These are phyloP conservation scores for Elymus sibiricus DNA, from an alignment of 176 grass and related monocot species.

Conservation along the genomic window DNA sequence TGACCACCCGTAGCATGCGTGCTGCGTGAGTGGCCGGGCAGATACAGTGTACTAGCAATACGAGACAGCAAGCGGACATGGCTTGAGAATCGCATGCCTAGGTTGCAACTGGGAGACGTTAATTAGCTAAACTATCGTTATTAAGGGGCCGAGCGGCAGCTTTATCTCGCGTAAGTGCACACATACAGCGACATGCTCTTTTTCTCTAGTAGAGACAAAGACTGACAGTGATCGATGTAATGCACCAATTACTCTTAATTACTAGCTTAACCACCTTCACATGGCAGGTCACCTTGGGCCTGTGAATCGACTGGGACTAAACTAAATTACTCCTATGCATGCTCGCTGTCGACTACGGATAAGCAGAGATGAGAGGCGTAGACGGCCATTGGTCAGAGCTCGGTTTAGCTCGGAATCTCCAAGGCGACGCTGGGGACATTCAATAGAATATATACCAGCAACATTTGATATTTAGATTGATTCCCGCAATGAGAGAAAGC, in stretches of 20 bases:
- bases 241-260: background rate
- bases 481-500: background rate
- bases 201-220: background rate
- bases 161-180: background rate
- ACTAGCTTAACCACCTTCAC: background rate
- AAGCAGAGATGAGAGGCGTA: background rate
- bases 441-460: background rate
- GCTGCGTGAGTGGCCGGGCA: background rate
- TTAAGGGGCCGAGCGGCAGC: background rate
- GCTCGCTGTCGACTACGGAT: background rate
- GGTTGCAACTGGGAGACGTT: background rate
- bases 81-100: background rate
- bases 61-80: slow-evolving; percentile 25
- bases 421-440: background rate
- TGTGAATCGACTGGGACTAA: background rate
- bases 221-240: background rate
- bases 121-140: background rate
- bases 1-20: background rate
- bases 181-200: background rate
- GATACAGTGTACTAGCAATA: no score
- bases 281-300: background rate
- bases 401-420: background rate
- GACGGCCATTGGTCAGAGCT: background rate
- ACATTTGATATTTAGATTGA: background rate
- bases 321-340: background rate